Conservation (phyloP, 2,329 filamentous ascomycete genomes). For the Aspergillus transmontanensis region DNA sequence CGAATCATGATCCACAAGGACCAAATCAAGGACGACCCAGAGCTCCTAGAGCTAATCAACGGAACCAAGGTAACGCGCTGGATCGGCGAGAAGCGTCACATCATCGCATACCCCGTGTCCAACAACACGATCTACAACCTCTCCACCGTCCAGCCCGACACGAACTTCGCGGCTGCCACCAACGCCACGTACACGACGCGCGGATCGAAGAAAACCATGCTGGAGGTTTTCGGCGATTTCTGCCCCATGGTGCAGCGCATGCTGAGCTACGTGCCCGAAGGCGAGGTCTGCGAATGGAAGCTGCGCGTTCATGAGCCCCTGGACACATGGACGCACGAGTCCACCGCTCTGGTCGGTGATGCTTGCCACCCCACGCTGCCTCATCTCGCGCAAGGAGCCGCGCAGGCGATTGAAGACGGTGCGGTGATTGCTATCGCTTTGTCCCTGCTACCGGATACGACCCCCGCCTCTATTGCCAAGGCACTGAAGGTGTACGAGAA, state of each 20-base stretch:
- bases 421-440: slow-evolving; percentile 59
- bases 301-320: slow-evolving; percentile 64
- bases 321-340: slow-evolving; percentile 61
- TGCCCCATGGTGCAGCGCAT: slow-evolving; percentile 63
- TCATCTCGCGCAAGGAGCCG: slow-evolving; percentile 65
- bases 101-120: slow-evolving; percentile 68
- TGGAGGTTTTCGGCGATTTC: slow-evolving; percentile 62
- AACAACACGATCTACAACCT: slow-evolving; percentile 68
- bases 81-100: slow-evolving; percentile 68
- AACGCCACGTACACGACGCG: slow-evolving; percentile 66
- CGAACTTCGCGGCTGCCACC: slow-evolving; percentile 60
- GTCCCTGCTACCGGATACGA: slow-evolving; percentile 49
- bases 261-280: slow-evolving; percentile 63
- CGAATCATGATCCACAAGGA: slow-evolving; percentile 56
- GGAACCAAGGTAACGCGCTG: slow-evolving; percentile 62
- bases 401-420: slow-evolving; percentile 66
- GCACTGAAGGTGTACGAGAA: slow-evolving; percentile 60
- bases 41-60: slow-evolving; percentile 59
- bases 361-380: slow-evolving; percentile 66
- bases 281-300: slow-evolving; percentile 70
- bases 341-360: slow-evolving; percentile 59
- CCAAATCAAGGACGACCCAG: slow-evolving; percentile 49
- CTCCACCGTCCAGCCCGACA: slow-evolving; percentile 63
- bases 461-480: slow-evolving; percentile 51
- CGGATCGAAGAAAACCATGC: slow-evolving; percentile 63